Percentiles rank a stretch among this genome's conserved stretches.
Conservation (phyloP, 495 filamentous ascomycete genomes). For the Rusavskia elegans region DNA sequence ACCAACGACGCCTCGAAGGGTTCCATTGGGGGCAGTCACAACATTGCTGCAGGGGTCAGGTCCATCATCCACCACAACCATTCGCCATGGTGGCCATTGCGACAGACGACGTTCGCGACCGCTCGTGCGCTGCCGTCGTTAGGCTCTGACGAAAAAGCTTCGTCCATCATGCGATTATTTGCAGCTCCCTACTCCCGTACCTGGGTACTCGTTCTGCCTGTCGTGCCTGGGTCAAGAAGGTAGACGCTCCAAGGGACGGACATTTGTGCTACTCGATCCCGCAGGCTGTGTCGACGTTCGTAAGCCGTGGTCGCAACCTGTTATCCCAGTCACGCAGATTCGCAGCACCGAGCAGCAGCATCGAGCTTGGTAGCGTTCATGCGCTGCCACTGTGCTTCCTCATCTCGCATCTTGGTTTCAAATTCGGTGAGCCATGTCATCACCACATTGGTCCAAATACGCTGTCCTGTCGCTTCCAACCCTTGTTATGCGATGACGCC, state of each 20-base stretch:
- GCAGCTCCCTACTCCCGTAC: neutral
- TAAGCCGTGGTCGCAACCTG: too few relatives aligned
- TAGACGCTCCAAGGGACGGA: neutral
- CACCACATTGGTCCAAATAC: neutral
- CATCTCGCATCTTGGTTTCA: neutral
- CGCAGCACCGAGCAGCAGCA: too few relatives aligned
- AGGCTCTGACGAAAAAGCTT: neutral
- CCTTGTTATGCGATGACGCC: conserved; percentile 10
- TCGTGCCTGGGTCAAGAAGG: neutral
- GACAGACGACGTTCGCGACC: neutral
- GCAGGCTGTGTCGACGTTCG: neutral
- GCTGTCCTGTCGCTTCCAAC: conserved; percentile 7
- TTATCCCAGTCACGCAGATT: too few relatives aligned
- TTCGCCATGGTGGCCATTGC: neutral
- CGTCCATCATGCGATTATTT: neutral
- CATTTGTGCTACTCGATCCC: neutral
- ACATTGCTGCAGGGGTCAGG: neutral
- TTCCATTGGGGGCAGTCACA: neutral
- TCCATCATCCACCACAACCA: neutral
- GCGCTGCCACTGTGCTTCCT: neutral
- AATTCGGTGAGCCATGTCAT: neutral
- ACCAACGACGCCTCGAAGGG: too few relatives aligned
- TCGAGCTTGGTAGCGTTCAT: neutral
- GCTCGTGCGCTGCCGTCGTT: neutral
- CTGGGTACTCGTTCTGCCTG: neutral